Percentiles rank a stretch among this genome's conserved stretches.
Conservation (phyloP, 352 stramenopile genomes). For the Elongisporangium anandrum region DNA sequence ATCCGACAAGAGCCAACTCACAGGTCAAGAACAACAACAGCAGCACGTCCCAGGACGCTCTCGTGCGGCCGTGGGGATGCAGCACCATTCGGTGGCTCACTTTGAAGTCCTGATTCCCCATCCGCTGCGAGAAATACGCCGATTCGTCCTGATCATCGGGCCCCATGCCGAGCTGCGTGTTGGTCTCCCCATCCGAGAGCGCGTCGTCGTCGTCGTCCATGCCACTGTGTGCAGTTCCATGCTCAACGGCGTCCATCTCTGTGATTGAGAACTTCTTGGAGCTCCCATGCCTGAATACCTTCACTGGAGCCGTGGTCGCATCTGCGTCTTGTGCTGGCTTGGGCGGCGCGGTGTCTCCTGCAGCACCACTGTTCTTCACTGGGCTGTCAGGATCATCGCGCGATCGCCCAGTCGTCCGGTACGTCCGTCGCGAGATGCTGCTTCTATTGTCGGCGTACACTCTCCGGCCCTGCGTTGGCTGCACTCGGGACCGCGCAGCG, state of each 20-base stretch:
- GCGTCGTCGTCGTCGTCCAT: background rate
- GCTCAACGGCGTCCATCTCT: conserved; percentile 1
- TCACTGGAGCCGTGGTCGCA: background rate
- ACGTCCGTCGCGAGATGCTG: background rate
- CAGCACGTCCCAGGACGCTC: conserved; percentile 56
- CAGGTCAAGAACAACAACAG: conserved; percentile 56
- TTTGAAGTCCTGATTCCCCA: conserved; percentile 45
- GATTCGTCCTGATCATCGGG: conserved; percentile 58
- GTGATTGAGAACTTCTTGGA: background rate
- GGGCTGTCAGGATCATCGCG: background rate
- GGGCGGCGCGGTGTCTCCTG: background rate
- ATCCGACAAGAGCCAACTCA: conserved; percentile 12
- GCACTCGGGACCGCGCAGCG: background rate
- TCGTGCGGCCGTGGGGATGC: conserved; percentile 55
- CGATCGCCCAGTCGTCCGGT: background rate
- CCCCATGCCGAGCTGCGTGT: background rate
- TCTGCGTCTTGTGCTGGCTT: background rate
- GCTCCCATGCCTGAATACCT: background rate
- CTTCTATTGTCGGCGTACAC: background rate
- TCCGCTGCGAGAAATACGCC: conserved; percentile 54
- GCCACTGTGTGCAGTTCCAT: background rate
- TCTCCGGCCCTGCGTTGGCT: background rate
- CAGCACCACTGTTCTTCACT: background rate
- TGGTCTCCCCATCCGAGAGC: background rate
- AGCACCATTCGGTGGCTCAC: conserved; percentile 37